Base-by-base conservation (phyloP, 2,329 filamentous ascomycete species). In the Penicillium griseofulvum region DNA sequence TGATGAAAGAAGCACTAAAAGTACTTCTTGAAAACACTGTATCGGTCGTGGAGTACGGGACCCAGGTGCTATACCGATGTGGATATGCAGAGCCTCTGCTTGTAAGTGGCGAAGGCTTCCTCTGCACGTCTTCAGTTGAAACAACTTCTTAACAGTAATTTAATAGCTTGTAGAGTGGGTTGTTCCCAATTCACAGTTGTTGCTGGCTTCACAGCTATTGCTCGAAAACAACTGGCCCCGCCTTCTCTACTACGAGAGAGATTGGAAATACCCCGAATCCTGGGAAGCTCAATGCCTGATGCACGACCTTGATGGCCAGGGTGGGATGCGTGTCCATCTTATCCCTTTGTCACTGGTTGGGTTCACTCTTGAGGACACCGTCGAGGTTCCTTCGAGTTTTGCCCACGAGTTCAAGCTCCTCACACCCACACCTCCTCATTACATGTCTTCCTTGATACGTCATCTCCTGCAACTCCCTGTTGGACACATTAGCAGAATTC, bases 241-340 rank as follows among this genome's bases (percentile, higher is more conserved):
- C 14, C 16, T 34, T 22, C 36, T 19, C 12, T 12, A 11, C 17
- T 5, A 19, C 9, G 36, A 38, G 17, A 11, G 5, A 38, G 9
- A 37, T 17, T 37, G 34, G 34, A 17, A 11, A 37, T 1, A 2
- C n/a, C 6, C n/a, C 16, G 38, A 10, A 41, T 16, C 2, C 22
- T 33, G 14, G 31, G 44, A 47, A n/a, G 5, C 9, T 1, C 44
- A 9, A 26, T 24, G 0, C 9, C 1, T 47, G 44, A 36, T 36
- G 19, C 44, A 47, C 16, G 22, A 7, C 22, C 31, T 47, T 47
- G 44, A 47, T 26, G 19, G 16, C 6, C 3, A 47, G 31, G 31
- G 16, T 10, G 26, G 44, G 44, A 47, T 36, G 31, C 44, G 44
- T 36, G 31, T 9, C 4, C 19, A 47, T 47, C 44, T 47, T 36